Conservation (phyloP, 2,329 filamentous ascomycete species). For the Aspergillus spinulosporus region DNA sequence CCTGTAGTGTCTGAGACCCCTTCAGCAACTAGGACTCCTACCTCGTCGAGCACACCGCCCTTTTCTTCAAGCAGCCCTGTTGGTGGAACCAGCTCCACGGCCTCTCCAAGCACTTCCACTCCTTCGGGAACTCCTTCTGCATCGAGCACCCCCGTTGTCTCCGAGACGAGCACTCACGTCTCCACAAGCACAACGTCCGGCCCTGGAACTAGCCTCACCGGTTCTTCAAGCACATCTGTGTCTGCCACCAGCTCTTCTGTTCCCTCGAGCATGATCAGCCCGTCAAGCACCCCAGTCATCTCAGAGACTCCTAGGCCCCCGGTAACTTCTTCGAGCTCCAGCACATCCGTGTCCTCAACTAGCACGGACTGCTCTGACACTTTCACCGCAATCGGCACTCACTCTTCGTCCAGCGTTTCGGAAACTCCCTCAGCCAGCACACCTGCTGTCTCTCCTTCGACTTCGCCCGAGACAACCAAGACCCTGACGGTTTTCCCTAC, state of each 20-base stretch:
- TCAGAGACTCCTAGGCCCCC: not conserved
- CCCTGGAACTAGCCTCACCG: slow-evolving; percentile 11
- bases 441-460: slow-evolving; percentile 2
- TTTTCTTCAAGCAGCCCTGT: slow-evolving; percentile 4
- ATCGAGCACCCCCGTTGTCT: slow-evolving; percentile 11
- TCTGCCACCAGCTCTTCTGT: slow-evolving; percentile 5
- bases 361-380: not conserved
- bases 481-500: slow-evolving; percentile 14
- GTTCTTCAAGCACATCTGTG: slow-evolving; percentile 2
- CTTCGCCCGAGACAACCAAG: slow-evolving; percentile 5
- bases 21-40: not conserved
- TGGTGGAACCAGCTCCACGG: not conserved
- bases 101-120: not conserved
- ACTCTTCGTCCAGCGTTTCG: not conserved
- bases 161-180: not conserved
- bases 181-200: slow-evolving; percentile 9
- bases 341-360: not conserved
- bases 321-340: not conserved
- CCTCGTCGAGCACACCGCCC: not conserved
- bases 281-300: not conserved
- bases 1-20: not conserved
- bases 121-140: not conserved
- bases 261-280: not conserved
- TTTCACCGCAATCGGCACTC: not conserved
- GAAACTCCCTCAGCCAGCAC: slow-evolving; percentile 4